These are phyloP conservation scores for Neoascochyta sp. DNA, from an alignment of 2,329 filamentous ascomycete genomes.

Conservation along the genomic window DNA sequence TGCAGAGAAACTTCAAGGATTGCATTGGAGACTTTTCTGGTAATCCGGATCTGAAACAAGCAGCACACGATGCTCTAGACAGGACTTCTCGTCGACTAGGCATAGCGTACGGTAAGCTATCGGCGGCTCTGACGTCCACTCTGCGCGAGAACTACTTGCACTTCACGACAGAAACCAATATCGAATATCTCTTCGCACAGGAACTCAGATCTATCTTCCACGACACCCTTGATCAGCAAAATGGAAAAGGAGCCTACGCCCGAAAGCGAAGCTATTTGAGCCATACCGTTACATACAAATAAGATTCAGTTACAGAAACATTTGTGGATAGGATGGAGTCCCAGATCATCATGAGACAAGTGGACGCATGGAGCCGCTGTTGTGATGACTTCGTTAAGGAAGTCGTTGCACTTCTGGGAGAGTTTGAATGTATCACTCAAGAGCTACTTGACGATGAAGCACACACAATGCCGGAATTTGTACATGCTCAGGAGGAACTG, in stretches of 20 bases:
- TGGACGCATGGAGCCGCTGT: constrained; percentile 1
- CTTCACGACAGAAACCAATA: constrained; percentile 9
- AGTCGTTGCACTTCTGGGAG: neutral
- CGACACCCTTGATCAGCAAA: neutral
- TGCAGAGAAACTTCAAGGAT: neutral
- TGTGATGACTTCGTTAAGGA: constrained; percentile 4
- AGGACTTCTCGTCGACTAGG: neutral
- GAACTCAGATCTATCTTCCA: constrained; percentile 7
- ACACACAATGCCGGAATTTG: neutral
- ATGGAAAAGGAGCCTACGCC: constrained; percentile 2
- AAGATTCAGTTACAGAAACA: too few species aligned
- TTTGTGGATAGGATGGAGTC: constrained; percentile 2
- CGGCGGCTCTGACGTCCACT: neutral
- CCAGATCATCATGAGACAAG: neutral
- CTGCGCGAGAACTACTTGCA: constrained; percentile 3
- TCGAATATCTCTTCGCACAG: constrained; percentile 6
- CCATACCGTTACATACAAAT: too few species aligned
- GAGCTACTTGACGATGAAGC: constrained; percentile 4
- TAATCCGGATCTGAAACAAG: constrained; percentile 1
- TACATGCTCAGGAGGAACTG: constrained; percentile 1
- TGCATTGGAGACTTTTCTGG: constrained; percentile 2
- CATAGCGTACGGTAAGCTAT: neutral
- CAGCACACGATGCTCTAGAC: constrained; percentile 1
- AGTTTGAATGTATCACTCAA: constrained; percentile 2
- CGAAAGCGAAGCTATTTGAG: constrained; percentile 1